Conservation (phyloP, 495 filamentous ascomycete genomes). For the Corynascus novoguineensis region DNA sequence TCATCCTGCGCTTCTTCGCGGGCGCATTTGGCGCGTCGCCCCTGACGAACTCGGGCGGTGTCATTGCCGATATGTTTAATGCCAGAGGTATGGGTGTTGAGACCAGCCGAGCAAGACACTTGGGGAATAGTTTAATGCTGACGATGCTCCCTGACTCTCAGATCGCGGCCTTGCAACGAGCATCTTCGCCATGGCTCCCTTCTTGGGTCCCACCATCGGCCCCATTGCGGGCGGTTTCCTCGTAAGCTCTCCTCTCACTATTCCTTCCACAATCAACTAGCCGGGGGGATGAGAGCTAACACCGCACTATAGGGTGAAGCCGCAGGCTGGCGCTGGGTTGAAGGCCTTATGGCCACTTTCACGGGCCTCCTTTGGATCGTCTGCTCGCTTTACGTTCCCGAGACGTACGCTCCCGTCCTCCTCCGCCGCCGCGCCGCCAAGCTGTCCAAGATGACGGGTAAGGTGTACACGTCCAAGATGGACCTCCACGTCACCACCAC, state of each 20-base stretch:
- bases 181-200: slow-evolving; percentile 62
- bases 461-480: slow-evolving; percentile 50
- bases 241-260: slow-evolving; percentile 37
- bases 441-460: slow-evolving; percentile 63
- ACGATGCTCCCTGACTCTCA: slow-evolving; percentile 13
- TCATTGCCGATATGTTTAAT: slow-evolving; percentile 70
- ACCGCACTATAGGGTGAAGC: slow-evolving; percentile 16
- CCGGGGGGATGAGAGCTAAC: background rate
- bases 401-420: slow-evolving; percentile 73
- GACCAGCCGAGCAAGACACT: no score
- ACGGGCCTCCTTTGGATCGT: slow-evolving; percentile 56
- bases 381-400: slow-evolving; percentile 66
- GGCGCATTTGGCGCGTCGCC: slow-evolving; percentile 73
- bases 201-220: slow-evolving; percentile 62
- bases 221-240: slow-evolving; percentile 57
- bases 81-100: slow-evolving; percentile 35
- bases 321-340: slow-evolving; percentile 61
- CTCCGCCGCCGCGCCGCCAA: slow-evolving; percentile 63
- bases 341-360: slow-evolving; percentile 65
- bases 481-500: slow-evolving; percentile 54
- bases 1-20: slow-evolving; percentile 73
- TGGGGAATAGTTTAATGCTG: background rate
- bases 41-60: slow-evolving; percentile 66
- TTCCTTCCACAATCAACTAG: background rate
- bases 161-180: slow-evolving; percentile 60